Base-by-base conservation (phyloP, 805 yeast species). In the Candida caryicola region DNA sequence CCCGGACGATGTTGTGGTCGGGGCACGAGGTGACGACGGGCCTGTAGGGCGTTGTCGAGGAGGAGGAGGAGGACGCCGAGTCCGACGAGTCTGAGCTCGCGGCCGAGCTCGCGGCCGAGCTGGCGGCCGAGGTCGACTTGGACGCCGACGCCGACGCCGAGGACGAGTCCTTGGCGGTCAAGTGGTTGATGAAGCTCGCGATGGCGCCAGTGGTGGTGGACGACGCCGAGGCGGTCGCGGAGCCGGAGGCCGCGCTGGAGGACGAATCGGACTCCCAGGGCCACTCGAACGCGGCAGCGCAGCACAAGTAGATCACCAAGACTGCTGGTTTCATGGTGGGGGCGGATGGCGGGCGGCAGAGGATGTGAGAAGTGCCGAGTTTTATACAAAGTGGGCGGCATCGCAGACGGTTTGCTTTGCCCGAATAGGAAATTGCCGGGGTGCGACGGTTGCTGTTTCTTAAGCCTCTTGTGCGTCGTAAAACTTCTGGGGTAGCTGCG, bases 11-110 rank as follows among this genome's bases (percentile, higher is more conserved):
- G 7, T 44, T 33, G 2, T 37, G 43, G 5, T 51, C 33, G 3
- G 73, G 71, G 34, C 73, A 67, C 1, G 46, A 26, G 5, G 62
- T 55, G 12, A 44, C 36, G 29, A 46, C 46, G 2, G 73, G 73
- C 13, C 52, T 52, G 37, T 66, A 66, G 1, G 59, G 54, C 34
- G 52, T 46, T n/a, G n/a, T n/a, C n/a, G n/a, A n/a, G n/a, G n/a
- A n/a, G n/a, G n/a, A n/a, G 12, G 53, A 42, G 17, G 40, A 29
- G 29, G 32, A 15, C 21, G 8, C 17, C 8, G 33, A 29, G 19
- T 27, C 17, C 9, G 27, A 28, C 25, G 25, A 21, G 25, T 7
- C 10, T 7, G 10, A 7, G 17, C 8, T 31, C 13, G 13, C 9
- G 25, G 25, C 10, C 7, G 10, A 7, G 17, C 8, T 31, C 13